phyloP scores from a whole-genome alignment of 352 stramenopile species.

The Pythium sukuiense region DNA sequence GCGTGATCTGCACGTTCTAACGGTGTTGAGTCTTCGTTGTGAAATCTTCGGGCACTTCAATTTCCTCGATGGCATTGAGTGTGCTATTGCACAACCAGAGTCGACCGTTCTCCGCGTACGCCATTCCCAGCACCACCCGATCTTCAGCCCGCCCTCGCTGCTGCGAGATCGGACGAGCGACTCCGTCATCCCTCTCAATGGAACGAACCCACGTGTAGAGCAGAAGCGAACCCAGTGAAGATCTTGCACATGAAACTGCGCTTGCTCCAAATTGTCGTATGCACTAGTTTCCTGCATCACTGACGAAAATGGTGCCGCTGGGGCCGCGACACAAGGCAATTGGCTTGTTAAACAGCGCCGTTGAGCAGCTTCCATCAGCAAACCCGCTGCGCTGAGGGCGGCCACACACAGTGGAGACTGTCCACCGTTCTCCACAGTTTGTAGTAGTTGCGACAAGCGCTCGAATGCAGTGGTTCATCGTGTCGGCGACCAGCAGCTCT shows the following conservation, averaged over 20 bases:
- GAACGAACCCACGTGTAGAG: constrained; percentile 1
- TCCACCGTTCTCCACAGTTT: neutral
- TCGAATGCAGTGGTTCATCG: constrained; percentile 62
- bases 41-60: neutral
- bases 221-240: neutral
- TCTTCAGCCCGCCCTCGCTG: neutral
- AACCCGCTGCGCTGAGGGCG: constrained; percentile 1
- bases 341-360: neutral
- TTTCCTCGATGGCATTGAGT: neutral
- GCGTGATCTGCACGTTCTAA: neutral
- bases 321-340: constrained; percentile 6
- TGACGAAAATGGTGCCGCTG: neutral
- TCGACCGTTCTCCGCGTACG: neutral
- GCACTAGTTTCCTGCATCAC: neutral
- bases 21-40: neutral
- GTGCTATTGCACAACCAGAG: constrained; percentile 3
- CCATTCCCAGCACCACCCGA: neutral
- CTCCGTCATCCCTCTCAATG: neutral
- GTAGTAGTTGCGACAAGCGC: constrained; percentile 15
- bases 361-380: neutral
- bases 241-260: neutral
- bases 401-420: neutral
- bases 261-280: constrained; percentile 5
- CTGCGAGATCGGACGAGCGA: neutral
- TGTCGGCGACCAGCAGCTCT: constrained; percentile 48